A percentile compares a stretch with the other conserved stretches of the same genome.
Evolutionary conservation across 176 grass and related monocot genomes (phyloP).

Genomic region (Alopecurus myosuroides): DNA sequence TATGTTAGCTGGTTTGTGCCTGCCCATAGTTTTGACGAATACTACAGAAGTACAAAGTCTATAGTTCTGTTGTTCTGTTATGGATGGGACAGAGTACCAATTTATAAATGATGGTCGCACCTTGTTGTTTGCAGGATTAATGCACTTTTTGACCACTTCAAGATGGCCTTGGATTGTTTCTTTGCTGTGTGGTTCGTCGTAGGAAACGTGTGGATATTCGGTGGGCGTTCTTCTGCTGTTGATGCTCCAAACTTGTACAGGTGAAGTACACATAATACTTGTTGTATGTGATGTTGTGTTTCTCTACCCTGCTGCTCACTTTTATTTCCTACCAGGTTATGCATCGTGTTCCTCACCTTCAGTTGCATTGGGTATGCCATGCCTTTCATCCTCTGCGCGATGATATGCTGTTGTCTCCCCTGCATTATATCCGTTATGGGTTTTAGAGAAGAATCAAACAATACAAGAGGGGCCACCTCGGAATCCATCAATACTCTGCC

Average conservation of each 20-base stretch:
- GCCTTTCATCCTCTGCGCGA: conserved; percentile 90
- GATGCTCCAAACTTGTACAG: conserved; percentile 95
- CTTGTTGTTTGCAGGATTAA: conserved; percentile 60
- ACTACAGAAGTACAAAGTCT: neutral
- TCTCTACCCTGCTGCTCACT: conserved; percentile 4
- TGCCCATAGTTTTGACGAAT: neutral
- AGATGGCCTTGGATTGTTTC: conserved; percentile 98
- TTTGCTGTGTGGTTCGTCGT: conserved; percentile 98
- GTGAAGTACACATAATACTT: conserved; percentile 21
- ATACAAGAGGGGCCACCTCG: conserved; percentile 76
- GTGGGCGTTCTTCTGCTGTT: conserved; percentile 57
- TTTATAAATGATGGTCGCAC: neutral
- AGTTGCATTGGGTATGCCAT: conserved; percentile 97
- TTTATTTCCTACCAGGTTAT: conserved; percentile 60
- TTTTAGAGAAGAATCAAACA: conserved; percentile 76
- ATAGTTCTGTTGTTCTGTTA: neutral
- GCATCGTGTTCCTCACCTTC: conserved; percentile 90
- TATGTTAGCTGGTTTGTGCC: neutral
- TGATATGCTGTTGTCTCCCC: conserved; percentile 91
- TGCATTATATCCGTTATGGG: conserved; percentile 92
- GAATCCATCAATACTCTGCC: conserved; percentile 83
- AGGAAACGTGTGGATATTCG: conserved; percentile 96
- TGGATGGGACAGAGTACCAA: conserved; percentile 2
- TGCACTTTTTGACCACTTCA: conserved; percentile 93
- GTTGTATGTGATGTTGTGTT: neutral